Base-by-base conservation (phyloP, 2,329 filamentous ascomycete species). In the Aureobasidium namibiae region DNA sequence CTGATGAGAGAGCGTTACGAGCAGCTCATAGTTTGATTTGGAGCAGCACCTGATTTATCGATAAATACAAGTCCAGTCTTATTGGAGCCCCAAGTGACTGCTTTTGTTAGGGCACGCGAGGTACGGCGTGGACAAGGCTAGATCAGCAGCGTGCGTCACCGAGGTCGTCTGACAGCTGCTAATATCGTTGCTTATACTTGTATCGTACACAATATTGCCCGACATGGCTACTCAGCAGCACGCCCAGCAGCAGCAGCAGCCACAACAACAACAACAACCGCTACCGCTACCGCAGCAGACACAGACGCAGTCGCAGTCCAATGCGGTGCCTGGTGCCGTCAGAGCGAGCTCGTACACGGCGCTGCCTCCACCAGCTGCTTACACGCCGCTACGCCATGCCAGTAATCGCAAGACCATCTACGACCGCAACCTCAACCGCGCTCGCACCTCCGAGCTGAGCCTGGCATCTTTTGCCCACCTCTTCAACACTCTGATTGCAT, bases 391-490 rank as follows among this genome's bases (percentile, higher is more conserved):
- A 63, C 89, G 91, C 66, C 90, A 95, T 69, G 92, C 94, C 49
- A 89, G 89, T 60, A 95, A 86, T 73, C 90, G 91, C 77, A 97
- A 97, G 78, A 96, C 91, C 64, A 97, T 99, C 77, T 99, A 97
- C 79, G 91, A 96, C 79, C 84, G 94, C 59, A 91, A 95, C 63
- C 80, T 97, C 62, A 96, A 96, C 75, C 88, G 94, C 64, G 88
- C 86, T 67, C 89, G 90, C 72, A 90, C 89, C 67, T 83, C 89
- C 61, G 92, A 97, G 78, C 84, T 95, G 65, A 96, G 91, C 73
- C 88, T 95, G 70, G 85, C 94, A 11, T 91, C 90, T 75, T 97
- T 99, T 75, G 92, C 94, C 42, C 97, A 95, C 74, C 80, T 99
- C 61, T 97, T 99, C 72, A 87, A 88, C 62, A 92, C 96, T 78